Evolutionary conservation across 176 grass and related monocot genomes (phyloP), one percentile per base, ranked within the genome.

Genomic region (Triticum timopheevii): DNA sequence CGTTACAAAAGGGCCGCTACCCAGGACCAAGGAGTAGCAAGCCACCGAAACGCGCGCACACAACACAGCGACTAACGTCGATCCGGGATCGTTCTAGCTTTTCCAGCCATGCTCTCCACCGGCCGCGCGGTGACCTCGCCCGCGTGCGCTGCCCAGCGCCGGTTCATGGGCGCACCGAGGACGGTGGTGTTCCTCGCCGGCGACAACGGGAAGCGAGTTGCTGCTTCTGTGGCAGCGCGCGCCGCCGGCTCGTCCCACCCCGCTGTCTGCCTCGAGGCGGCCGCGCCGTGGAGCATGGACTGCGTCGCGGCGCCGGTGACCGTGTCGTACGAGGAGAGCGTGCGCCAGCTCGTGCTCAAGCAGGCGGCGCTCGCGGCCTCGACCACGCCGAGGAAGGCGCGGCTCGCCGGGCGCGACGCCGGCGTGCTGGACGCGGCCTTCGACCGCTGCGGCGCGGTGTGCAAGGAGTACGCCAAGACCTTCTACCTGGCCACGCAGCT

Each of bases 401-500:
- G 20, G 73, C 12, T 83, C 34, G 15, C 78, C 22, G 39, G 70
- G 76, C 86, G 86, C 0, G 17, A 64, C 52, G 70, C 78, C 39
- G 91, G 68, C 83, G 81, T 85, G 65, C 72, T 96, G 80, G 87
- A 86, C 69, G 84, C 62, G 15, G 96, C 96, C 5, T 98, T 92
- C 75, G 84, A 88, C 44, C 86, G 93, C 22, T 92, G 96, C 66
- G 90, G 96, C 3, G 88, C 92, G 49, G 96, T 96, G 17, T 98
- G 96, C 59, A 93, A 85, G 88, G 96, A 98, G 81, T 98, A 96
- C 63, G 96, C 93, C 39, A 98, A 98, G 90, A 98, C 96, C 6
- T 98, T 96, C 91, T 98, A 98, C 90, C 42, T 96, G 13, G 96
- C 93, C 23, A 98, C 96, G 49, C 92, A 94, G 89, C 90, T 98